Evolutionary conservation across 305 asterid genomes (phyloP).

Genomic region (Plantago rigida): DNA sequence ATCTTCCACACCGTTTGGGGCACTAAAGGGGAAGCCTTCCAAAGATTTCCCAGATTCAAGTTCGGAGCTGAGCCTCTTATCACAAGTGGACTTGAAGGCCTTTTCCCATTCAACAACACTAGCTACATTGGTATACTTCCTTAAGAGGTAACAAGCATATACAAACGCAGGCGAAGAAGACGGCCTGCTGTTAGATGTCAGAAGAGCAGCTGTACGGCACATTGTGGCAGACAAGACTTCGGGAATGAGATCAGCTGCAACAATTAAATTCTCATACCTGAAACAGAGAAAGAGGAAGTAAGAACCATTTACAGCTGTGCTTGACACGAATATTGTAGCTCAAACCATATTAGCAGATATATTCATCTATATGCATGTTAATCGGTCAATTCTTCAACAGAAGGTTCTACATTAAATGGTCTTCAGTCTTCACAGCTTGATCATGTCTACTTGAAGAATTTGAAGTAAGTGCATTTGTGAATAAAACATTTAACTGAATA

Average conservation of each 20-base stretch:
- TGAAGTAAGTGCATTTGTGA: too few relatives aligned
- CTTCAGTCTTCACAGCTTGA: too few relatives aligned
- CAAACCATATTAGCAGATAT: too few relatives aligned
- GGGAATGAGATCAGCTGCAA: slow-evolving; percentile 87
- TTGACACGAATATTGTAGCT: too few relatives aligned
- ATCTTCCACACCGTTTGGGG: slow-evolving; percentile 89
- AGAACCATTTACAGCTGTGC: not conserved
- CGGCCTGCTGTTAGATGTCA: slow-evolving; percentile 70
- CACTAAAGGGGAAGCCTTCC: slow-evolving; percentile 81
- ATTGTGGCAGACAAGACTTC: slow-evolving; percentile 68
- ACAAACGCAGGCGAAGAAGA: slow-evolving; percentile 62
- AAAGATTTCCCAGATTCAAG: slow-evolving; percentile 63
- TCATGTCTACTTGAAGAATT: too few relatives aligned
- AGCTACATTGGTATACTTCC: slow-evolving; percentile 58
- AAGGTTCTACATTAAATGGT: too few relatives aligned
- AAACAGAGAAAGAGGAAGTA: slow-evolving; percentile 23
- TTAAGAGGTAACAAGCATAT: slow-evolving; percentile 63
- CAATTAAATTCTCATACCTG: slow-evolving; percentile 85
- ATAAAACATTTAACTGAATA: too few relatives aligned
- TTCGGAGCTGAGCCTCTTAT: slow-evolving; percentile 73
- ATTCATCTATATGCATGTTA: too few relatives aligned
- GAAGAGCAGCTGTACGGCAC: slow-evolving; percentile 57
- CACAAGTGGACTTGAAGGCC: slow-evolving; percentile 62
- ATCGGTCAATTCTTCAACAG: too few relatives aligned
- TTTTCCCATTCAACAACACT: slow-evolving; percentile 91